phyloP scores from a whole-genome alignment of 2,329 filamentous ascomycete species.

The Teratosphaeria pseudoeucalypti region DNA sequence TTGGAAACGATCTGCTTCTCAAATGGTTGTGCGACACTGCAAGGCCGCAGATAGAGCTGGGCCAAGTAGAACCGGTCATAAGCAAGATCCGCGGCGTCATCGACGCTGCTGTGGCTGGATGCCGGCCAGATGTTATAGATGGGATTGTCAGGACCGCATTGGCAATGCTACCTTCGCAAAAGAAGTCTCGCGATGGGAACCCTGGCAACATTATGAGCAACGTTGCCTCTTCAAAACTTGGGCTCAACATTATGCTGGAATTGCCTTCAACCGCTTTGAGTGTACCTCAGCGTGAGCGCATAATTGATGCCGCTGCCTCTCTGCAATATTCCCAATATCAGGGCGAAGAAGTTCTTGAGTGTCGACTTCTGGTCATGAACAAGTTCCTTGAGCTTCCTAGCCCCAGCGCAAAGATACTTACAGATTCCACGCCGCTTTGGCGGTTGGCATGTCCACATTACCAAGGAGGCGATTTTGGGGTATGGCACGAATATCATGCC shows the following conservation, averaged over 20 bases:
- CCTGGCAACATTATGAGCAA: not conserved
- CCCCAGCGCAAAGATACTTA: not conserved
- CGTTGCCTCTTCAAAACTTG: not conserved
- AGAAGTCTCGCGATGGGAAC: not conserved
- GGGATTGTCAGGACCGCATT: not conserved
- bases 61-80: not conserved
- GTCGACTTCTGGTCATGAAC: conserved; percentile 1
- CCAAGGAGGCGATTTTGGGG: not conserved
- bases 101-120: not conserved
- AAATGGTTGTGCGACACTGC: not conserved
- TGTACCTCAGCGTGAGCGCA: not conserved
- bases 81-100: not conserved
- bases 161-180: not conserved
- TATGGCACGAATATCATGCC: not conserved
- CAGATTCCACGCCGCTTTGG: not conserved
- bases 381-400: conserved; percentile 2
- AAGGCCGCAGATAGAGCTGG: not conserved
- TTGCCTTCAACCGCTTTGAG: not conserved
- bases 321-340: not conserved
- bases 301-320: not conserved
- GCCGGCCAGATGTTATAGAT: not conserved
- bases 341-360: not conserved
- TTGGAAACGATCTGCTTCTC: not conserved
- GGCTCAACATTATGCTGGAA: not conserved
- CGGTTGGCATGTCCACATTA: not conserved